phyloP scores from a whole-genome alignment of 108 stramenopile genomes.

The Cyclotella sp. region DNA sequence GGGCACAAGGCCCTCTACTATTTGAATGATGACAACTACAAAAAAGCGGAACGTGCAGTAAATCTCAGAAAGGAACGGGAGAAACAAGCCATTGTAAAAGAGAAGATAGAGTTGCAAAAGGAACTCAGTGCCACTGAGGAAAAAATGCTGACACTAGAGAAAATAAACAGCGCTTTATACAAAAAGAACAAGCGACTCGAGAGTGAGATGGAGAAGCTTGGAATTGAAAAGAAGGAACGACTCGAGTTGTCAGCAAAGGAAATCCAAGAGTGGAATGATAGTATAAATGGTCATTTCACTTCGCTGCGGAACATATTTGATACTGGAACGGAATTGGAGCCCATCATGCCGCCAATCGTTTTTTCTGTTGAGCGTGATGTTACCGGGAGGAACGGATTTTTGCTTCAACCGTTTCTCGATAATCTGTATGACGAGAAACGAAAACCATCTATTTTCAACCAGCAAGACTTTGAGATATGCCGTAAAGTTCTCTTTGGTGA shows the following conservation, averaged over 20 bases:
- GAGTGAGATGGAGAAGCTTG: conserved; percentile 4
- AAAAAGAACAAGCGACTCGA: background rate
- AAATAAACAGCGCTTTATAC: background rate
- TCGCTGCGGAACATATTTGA: background rate
- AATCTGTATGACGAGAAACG: conserved; percentile 1
- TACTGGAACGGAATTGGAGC: background rate
- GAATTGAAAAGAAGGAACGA: conserved; percentile 2
- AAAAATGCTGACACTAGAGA: background rate
- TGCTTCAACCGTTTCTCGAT: conserved; percentile 7
- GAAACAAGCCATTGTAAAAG: background rate
- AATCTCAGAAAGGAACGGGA: background rate
- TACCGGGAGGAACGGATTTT: background rate
- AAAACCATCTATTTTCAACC: background rate
- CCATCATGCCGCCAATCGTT: background rate
- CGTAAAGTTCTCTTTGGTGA: conserved; percentile 1
- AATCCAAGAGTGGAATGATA: background rate
- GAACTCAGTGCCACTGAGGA: background rate
- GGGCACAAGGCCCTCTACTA: conserved; percentile 17
- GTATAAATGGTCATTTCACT: background rate
- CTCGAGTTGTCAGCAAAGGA: background rate
- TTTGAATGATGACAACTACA: conserved; percentile 16
- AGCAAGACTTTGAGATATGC: background rate
- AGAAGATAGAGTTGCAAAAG: background rate
- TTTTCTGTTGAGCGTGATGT: background rate
- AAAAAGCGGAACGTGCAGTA: conserved; percentile 7